Base-by-base conservation (phyloP, 1,139 yeast genomes). In the Suhomyces choctaworum region DNA sequence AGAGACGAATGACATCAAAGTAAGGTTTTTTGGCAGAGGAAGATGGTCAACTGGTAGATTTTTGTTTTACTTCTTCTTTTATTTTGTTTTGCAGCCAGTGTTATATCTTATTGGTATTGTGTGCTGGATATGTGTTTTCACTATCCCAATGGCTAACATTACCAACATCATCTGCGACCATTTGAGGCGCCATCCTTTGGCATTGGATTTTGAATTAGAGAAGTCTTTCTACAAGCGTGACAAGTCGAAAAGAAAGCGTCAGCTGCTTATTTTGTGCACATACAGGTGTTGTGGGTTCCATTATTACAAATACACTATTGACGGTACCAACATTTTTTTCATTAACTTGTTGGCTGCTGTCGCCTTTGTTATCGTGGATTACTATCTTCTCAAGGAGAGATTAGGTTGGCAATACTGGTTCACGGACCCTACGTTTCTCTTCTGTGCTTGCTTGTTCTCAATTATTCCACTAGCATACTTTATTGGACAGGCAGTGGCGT, bases 401-500 rank as follows among this genome's bases (percentile, higher is more conserved):
- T 58, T 83, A 13, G 69, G 66, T 2, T 56, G 75, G 52, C 64
- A 73, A 5, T 40, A 60, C 1, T 63, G 81, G 60, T 54, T 84
- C 37, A 82, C 95, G 0, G 68, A 80, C 46, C 64, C 85, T 1
- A 63, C 80, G 31, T 59, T 76, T 60, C 72, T 89, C 29, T 94
- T 92, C 53, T 69, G 78, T 35, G 66, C 89, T 17, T 85, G 96
- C 59, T 67, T 92, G 42, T 71, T 85, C 35, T 85, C 97, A 2
- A 87, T 92, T 42, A 78, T 92, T 32, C 98, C 99, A 3, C 70
- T 92, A 47, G 98, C 98, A 0, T 92, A 92, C 57, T 92, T 90
- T 58, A 90, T 92, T 51, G 99, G 99, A 3, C 97, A 92, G 60
- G 98, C 97, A 2, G 98, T 92, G 16, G 99, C 99, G 0, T 90